Evolutionary conservation across 106 monocot species (phyloP), one percentile per base, ranked within the genome.

Genomic region (Narthecium ossifragum): DNA sequence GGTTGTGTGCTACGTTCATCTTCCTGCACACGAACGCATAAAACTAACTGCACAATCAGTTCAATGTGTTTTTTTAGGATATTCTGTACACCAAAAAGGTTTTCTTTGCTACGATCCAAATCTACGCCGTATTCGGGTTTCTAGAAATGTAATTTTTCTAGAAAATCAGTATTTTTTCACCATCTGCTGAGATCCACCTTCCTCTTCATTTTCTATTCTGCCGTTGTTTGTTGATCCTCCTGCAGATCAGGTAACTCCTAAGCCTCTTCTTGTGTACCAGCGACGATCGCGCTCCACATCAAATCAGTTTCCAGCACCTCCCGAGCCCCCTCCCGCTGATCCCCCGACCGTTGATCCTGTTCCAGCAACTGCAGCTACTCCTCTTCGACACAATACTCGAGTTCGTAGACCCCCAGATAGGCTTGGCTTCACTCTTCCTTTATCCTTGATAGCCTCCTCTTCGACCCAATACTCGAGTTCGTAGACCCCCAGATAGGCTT

Each of bases 61-160:
- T 62, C 29, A 43, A 29, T 73, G 58, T 59, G 40, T 12, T 15
- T 65, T 73, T 59, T n/a, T 59, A 10, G 52, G 37, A 4, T 52
- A 70, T 52, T 26, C 3, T 25, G 1, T 14, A 13, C 3, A 5
- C 48, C 47, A 63, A 6, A 63, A 63, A 18, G 56, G 56, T 55
- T 63, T 30, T 64, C 0, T 34, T 0, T 61, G 45, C 24, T 63
- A 34, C 26, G 46, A 63, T 57, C 34, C 70, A 12, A 22, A 9
- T 22, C 26, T 6, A 41, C 25, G 55, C 8, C 15, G 6, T 31
- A 11, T 46, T 62, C 3, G 21, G 3, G 29, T 59, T 55, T 70
- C 55, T 45, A 10, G n/a, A 1, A 25, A 53, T 62, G 67, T 67
- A 15, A 29, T 47, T 32, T 70, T 62, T 39, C 54, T 61, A 23